Conservation (phyloP, 2,329 filamentous ascomycete genomes). For the Talaromyces marneffei region DNA sequence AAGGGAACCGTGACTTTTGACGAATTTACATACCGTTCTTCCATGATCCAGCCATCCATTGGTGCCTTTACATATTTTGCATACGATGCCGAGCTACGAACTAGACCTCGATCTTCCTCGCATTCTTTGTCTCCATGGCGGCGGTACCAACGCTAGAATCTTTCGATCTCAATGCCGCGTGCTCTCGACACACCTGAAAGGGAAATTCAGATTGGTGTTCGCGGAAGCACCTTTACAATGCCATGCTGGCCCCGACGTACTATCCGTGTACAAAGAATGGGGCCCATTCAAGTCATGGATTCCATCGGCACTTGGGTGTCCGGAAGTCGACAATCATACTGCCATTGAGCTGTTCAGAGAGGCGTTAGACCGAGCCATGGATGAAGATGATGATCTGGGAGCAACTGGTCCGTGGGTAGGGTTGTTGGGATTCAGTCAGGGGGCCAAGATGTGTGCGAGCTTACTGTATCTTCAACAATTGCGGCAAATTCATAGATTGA, state of each 20-base stretch:
- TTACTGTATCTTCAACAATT: constrained; percentile 58
- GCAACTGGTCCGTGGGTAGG: constrained; percentile 55
- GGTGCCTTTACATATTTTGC: neutral
- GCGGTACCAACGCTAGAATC: constrained; percentile 64
- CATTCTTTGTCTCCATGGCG: constrained; percentile 73
- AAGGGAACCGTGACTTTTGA: neutral
- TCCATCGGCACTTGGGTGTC: constrained; percentile 56
- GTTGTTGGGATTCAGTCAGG: constrained; percentile 63
- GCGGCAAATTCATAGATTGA: constrained; percentile 23
- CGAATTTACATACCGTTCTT: neutral
- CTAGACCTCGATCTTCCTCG: constrained; percentile 44
- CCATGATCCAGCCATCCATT: no score
- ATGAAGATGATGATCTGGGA: constrained; percentile 43
- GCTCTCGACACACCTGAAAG: constrained; percentile 45
- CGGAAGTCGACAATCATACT: constrained; percentile 45
- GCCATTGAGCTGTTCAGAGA: constrained; percentile 38
- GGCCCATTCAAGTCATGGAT: constrained; percentile 63
- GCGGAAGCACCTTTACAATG: constrained; percentile 63
- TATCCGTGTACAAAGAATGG: constrained; percentile 58
- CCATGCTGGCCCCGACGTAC: constrained; percentile 56
- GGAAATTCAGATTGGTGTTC: constrained; percentile 65
- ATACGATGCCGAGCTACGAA: neutral
- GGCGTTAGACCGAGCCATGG: constrained; percentile 35
- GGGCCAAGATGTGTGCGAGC: constrained; percentile 57
- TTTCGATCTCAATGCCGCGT: constrained; percentile 64